These are phyloP conservation scores for Ceriops decandra DNA, from an alignment of 345 rosid species.

Conservation along the genomic window DNA sequence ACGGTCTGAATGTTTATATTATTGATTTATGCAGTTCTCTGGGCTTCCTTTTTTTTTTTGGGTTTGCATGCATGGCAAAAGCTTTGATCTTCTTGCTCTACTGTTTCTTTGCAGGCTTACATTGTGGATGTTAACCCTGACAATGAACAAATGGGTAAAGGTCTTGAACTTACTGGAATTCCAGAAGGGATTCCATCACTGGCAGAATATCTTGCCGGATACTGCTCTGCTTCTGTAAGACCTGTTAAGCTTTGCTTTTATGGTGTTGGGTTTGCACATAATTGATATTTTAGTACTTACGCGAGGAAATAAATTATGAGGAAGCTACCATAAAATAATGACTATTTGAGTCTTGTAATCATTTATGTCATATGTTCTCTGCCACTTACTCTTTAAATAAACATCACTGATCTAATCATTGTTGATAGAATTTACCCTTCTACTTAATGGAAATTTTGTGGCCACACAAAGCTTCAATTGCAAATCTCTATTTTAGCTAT, in stretches of 20 bases:
- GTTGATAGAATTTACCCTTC: no score
- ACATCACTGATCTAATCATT: no score
- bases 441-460: no score
- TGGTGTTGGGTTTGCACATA: no score
- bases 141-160: constrained; percentile 36
- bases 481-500: no score
- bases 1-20: not conserved
- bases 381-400: no score
- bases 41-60: constrained; percentile 7
- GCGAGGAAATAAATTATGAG: not conserved
- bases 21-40: not conserved
- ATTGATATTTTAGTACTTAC: no score
- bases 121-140: constrained; percentile 33
- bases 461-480: no score
- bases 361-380: not conserved
- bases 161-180: constrained; percentile 61
- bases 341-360: not conserved
- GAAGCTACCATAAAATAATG: no score
- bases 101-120: constrained; percentile 55
- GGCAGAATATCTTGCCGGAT: constrained; percentile 76
- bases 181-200: constrained; percentile 81
- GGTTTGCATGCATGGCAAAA: not conserved
- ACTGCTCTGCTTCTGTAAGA: constrained; percentile 77
- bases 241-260: not conserved
- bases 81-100: not conserved